Evolutionary conservation across 768 basidiomycete species (phyloP).

Genomic region (Boletus subcaerulescens): DNA sequence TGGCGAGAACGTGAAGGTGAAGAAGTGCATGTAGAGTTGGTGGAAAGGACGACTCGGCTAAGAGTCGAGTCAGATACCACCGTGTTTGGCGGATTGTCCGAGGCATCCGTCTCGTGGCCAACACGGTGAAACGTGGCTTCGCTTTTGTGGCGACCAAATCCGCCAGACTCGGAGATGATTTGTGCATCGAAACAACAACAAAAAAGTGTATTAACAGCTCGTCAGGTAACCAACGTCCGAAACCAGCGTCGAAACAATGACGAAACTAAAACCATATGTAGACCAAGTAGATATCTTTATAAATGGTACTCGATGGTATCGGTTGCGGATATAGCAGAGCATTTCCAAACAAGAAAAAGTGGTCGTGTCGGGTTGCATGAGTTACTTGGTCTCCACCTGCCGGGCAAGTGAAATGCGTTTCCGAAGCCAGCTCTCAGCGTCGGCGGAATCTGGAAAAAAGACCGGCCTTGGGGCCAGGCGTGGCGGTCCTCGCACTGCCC

Average conservation of each 20-base stretch:
- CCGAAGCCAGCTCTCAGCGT: constrained; percentile 20
- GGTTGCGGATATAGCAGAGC: not conserved
- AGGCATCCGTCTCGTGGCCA: no score
- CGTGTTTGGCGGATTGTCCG: no score
- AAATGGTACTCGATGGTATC: constrained; percentile 5
- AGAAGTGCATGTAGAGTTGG: no score
- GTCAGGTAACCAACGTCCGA: constrained; percentile 1
- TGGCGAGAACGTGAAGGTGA: no score
- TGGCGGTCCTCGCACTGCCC: constrained; percentile 34
- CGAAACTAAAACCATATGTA: constrained; percentile 1
- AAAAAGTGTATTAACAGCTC: constrained; percentile 6
- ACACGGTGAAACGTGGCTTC: no score
- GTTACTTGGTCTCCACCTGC: not conserved
- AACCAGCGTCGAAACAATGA: not conserved
- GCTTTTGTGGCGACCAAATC: no score
- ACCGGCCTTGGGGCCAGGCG: constrained; percentile 19
- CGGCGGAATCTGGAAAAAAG: constrained; percentile 40
- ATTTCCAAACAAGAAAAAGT: not conserved
- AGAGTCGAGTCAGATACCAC: no score
- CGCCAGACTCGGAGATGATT: no score
- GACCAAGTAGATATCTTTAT: constrained; percentile 8
- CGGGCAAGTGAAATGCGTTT: no score
- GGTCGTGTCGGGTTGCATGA: not conserved
- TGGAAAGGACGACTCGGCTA: no score
- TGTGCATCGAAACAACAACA: not conserved